phyloP scores from a whole-genome alignment of 225 moss, liverwort and hornwort genomes.

The Polytrichum commune region DNA sequence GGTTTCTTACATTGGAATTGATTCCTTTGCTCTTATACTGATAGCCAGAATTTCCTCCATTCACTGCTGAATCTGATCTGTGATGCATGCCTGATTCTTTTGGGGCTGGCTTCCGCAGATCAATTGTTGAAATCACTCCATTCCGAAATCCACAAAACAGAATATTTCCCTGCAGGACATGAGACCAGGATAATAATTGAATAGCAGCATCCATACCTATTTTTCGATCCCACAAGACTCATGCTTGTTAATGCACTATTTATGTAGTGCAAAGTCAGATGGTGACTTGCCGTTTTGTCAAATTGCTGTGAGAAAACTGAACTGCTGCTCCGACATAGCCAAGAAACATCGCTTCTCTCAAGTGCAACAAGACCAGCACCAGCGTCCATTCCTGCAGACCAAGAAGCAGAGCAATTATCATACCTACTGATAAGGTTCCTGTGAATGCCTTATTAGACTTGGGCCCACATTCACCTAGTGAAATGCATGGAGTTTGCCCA shows the following conservation, averaged over 20 bases:
- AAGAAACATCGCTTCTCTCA: conserved; percentile 61
- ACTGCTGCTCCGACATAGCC: conserved; percentile 68
- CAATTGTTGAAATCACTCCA: conserved; percentile 78
- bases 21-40: conserved; percentile 28
- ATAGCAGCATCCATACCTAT: neutral
- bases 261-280: neutral
- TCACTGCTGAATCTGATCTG: conserved; percentile 32
- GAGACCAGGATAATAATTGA: conserved; percentile 9
- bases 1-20: conserved; percentile 22
- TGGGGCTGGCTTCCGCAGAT: conserved; percentile 64
- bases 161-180: conserved; percentile 59
- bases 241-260: neutral
- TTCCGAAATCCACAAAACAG: conserved; percentile 83
- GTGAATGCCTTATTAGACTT: too few species aligned
- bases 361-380: conserved; percentile 73
- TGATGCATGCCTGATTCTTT: conserved; percentile 34
- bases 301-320: conserved; percentile 88
- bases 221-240: neutral
- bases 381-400: conserved; percentile 66
- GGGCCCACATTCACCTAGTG: too few species aligned
- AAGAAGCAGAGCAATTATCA: conserved; percentile 3
- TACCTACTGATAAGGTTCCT: neutral
- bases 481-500: too few species aligned
- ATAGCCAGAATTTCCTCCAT: conserved; percentile 3
- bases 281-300: conserved; percentile 68